These are phyloP conservation scores for Leccinellum albellum DNA, from an alignment of 768 basidiomycete genomes.

Conservation along the genomic window DNA sequence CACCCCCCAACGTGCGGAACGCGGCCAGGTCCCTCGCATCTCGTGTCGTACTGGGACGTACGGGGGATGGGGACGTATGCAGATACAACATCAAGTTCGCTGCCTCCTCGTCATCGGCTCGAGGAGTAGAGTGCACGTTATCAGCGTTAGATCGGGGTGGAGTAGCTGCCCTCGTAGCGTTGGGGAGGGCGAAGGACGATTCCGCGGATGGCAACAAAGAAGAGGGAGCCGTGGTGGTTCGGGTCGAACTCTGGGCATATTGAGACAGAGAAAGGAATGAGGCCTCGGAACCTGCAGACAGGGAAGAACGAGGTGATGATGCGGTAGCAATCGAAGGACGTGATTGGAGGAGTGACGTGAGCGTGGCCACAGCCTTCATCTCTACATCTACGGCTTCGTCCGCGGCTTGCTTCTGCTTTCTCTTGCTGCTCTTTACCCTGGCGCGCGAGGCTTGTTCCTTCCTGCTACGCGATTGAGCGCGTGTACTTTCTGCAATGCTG, in stretches of 20 bases:
- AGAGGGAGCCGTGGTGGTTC: conserved; percentile 42
- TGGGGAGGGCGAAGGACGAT: conserved; percentile 32
- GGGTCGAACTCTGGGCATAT: conserved; percentile 64
- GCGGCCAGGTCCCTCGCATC: conserved; percentile 44
- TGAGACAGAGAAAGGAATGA: conserved; percentile 61
- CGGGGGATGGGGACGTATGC: conserved; percentile 82
- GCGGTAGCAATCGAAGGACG: conserved; percentile 58
- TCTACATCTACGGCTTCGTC: conserved; percentile 50
- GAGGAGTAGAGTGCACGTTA: conserved; percentile 43
- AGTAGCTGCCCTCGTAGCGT: conserved; percentile 28
- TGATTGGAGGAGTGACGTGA: conserved; percentile 68
- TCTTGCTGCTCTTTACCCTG: conserved; percentile 43
- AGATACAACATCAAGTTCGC: conserved; percentile 84
- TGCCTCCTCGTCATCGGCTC: conserved; percentile 71
- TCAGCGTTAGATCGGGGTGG: conserved; percentile 32
- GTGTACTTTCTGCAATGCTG: conserved; percentile 45
- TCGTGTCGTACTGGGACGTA: conserved; percentile 50
- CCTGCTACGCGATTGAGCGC: conserved; percentile 42
- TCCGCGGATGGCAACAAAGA: conserved; percentile 40
- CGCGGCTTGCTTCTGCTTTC: conserved; percentile 44
- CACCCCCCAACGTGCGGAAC: conserved; percentile 52
- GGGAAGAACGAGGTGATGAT: conserved; percentile 68
- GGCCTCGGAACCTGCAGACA: conserved; percentile 66
- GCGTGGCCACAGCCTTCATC: conserved; percentile 79
- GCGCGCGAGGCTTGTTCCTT: conserved; percentile 36